Base-by-base conservation (phyloP, 306 rosid genomes). In the Quercus cerris region DNA sequence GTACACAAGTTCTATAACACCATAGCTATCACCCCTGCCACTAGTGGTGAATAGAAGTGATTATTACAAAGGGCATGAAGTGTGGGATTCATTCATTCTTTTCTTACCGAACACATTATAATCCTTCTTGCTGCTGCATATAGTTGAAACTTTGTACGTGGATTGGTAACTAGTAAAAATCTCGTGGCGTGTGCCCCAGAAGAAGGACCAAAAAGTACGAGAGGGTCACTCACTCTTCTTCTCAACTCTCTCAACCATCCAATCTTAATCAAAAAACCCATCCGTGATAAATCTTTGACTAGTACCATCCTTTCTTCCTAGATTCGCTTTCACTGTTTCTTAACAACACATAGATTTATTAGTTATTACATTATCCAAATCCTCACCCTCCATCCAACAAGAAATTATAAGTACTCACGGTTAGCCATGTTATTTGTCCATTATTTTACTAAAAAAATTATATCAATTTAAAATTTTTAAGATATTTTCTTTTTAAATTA, bases 201-300 rank as follows among this genome's bases (percentile, higher is more conserved):
- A 80, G 73, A 22, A 41, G 75, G 87, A 83, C 87, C 77, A 68
- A 68, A 22, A 41, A 2, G 46, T 8, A 41, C 69, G 23, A 23
- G 49, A 51, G 28, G 56, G 81, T 69, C 81, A 69, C 25, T 28
- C 33, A 62, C 61, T 72, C 12, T 41, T 41, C 46, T 41, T 41
- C 46, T 8, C 46, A 38, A 7, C 46, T 38, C 17, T 15, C 73
- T 22, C 71, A 44, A 75, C 79, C 67, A 76, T 83, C 82, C 87
- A 83, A 86, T 83, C 87, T 56, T 74, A 67, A 79, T 82, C 84
- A 27, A 25, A 35, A 25, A 75, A 9, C 38, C 76, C 33, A 78
- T 79, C 86, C 78, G 14, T 77, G 74, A 59, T 76, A 81, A 25
- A 79, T 84, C 86, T 82, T 87, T 84, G 86, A 88, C 86, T 75